Conservation (phyloP, 163 green algal species). For the Coccomyxa subellipsoidea region DNA sequence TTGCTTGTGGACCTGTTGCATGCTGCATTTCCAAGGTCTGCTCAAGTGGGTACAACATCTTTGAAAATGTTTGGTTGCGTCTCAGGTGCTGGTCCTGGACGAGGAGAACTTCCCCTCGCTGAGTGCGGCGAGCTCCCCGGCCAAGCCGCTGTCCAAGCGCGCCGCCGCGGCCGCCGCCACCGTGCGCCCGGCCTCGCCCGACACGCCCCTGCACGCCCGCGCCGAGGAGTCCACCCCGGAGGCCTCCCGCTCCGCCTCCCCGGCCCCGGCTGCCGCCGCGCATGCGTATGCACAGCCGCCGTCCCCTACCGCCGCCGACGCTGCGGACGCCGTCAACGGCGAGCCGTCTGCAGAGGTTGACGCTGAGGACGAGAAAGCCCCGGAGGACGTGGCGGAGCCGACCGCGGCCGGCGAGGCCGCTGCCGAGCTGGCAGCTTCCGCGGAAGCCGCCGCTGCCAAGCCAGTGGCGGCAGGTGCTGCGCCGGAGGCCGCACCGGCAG, state of each 20-base stretch:
- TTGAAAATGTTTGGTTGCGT: neutral
- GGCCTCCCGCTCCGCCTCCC: neutral
- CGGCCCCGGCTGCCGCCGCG: neutral
- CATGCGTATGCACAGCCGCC: too few species aligned
- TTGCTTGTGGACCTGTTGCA: too few species aligned
- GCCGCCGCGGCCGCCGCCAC: neutral
- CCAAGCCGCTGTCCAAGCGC: neutral
- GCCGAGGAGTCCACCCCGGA: neutral
- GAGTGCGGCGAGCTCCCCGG: neutral
- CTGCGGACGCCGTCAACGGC: neutral
- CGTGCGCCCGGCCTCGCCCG: neutral
- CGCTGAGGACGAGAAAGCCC: too few species aligned
- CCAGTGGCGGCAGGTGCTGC: too few species aligned
- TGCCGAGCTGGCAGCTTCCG: neutral
- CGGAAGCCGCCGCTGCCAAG: too few species aligned
- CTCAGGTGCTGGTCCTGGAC: neutral
- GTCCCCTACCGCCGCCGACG: neutral
- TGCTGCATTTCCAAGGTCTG: neutral
- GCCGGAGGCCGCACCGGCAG: too few species aligned
- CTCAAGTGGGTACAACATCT: neutral
- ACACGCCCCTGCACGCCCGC: neutral
- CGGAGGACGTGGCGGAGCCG: too few species aligned
- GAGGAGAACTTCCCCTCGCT: slow-evolving; percentile 30
- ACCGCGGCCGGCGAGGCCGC: neutral
- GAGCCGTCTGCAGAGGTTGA: neutral